Percentiles rank a stretch among this genome's conserved stretches.
Conservation (phyloP, 257 asterid genomes). For the Gentiana macrophylla region DNA sequence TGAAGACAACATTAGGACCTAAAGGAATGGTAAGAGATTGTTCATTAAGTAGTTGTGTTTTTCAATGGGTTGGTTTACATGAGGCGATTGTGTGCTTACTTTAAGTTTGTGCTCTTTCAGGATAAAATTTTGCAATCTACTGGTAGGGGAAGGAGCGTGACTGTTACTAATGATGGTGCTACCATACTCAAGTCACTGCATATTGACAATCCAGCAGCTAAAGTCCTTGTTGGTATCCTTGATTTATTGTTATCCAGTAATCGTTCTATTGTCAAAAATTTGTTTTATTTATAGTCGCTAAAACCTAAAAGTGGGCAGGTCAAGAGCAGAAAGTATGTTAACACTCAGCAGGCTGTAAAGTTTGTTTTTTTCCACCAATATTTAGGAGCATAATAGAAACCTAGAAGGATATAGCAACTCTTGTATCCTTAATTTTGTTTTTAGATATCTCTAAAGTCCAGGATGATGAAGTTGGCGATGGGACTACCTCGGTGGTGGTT, state of each 20-base stretch:
- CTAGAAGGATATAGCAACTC: too few species aligned
- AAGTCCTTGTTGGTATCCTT: constrained; percentile 96
- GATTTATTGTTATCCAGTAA: background rate
- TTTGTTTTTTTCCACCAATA: too few species aligned
- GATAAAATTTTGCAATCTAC: constrained; percentile 96
- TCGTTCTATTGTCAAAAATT: too few species aligned
- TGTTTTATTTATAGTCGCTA: too few species aligned
- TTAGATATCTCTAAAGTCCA: constrained; percentile 94
- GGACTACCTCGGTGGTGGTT: constrained; percentile 95
- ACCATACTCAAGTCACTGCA: constrained; percentile 94
- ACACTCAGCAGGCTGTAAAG: too few species aligned
- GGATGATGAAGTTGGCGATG: constrained; percentile 99
- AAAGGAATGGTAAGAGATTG: constrained; percentile 71
- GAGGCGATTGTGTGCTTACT: background rate
- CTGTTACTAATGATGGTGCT: constrained; percentile 98
- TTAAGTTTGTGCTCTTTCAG: constrained; percentile 24
- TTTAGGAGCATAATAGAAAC: too few species aligned
- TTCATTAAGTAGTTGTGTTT: background rate
- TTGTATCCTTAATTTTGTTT: constrained; percentile 18
- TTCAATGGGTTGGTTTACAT: too few species aligned
- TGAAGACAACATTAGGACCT: constrained; percentile 95
- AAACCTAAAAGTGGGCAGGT: too few species aligned
- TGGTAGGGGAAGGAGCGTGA: constrained; percentile 68
- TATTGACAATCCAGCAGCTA: constrained; percentile 96
- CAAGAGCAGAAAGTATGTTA: too few species aligned